phyloP scores from a whole-genome alignment of 208 protist genomes.

The Ichthyophonus hoferi region DNA sequence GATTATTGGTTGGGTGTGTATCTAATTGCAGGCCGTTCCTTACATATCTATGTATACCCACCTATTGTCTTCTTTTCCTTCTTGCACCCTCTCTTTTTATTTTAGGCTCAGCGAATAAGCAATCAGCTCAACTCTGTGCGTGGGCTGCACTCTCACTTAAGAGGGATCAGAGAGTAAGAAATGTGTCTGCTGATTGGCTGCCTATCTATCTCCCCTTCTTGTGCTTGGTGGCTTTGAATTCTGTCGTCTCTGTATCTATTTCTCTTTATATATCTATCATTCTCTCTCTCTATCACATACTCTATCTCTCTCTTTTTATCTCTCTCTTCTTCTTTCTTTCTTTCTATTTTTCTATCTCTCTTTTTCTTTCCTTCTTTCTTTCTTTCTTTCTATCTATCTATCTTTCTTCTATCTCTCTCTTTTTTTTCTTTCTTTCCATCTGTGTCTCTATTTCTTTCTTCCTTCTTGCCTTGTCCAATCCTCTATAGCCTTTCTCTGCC shows the following conservation, averaged over 20 bases:
- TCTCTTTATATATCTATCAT: too few species aligned
- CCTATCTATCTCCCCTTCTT: not conserved
- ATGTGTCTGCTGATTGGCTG: not conserved
- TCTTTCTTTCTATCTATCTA: not conserved
- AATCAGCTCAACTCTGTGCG: slow-evolving; percentile 84
- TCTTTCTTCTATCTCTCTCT: not conserved
- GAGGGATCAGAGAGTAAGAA: not conserved
- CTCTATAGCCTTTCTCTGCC: not conserved
- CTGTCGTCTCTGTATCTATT: not conserved
- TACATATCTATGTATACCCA: too few species aligned
- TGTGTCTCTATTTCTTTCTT: not conserved
- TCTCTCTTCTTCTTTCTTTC: not conserved
- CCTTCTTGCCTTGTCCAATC: not conserved
- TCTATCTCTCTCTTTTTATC: not conserved
- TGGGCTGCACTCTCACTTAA: slow-evolving; percentile 62
- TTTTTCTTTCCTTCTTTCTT: not conserved
- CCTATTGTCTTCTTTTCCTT: not conserved
- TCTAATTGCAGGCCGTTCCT: too few species aligned
- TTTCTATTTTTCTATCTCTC: not conserved
- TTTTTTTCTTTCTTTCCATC: not conserved
- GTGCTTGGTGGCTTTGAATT: not conserved
- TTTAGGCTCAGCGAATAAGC: slow-evolving; percentile 79
- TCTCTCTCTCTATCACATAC: not conserved
- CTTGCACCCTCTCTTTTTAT: not conserved
- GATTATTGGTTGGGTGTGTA: too few species aligned